Evolutionary conservation across 208 protist species (phyloP).

Genomic region (Plasmodiophora brassicae): DNA sequence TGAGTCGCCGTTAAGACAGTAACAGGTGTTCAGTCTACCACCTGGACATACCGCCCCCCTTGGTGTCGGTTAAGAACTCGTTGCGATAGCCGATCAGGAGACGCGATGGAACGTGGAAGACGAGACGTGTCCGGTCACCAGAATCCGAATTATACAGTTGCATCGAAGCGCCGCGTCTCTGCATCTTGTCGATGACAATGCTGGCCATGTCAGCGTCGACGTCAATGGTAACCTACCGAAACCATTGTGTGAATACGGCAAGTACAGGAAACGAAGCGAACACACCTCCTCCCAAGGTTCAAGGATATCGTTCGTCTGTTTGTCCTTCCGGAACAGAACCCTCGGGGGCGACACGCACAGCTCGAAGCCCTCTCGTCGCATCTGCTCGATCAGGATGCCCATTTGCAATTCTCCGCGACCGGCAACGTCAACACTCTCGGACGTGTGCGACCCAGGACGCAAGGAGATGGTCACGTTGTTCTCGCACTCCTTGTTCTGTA

Average conservation of each 20-base stretch:
- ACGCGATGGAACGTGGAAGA: slow-evolving; percentile 29
- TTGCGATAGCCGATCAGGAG: not conserved
- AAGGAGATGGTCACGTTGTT: not conserved
- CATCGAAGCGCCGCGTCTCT: not conserved
- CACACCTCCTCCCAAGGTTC: slow-evolving; percentile 23
- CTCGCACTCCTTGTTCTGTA: slow-evolving; percentile 15
- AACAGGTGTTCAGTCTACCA: not conserved
- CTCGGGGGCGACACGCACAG: not conserved
- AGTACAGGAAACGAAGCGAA: too few relatives aligned
- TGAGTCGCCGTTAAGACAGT: not conserved
- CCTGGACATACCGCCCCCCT: not conserved
- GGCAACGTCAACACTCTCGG: slow-evolving; percentile 1
- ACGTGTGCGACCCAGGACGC: not conserved
- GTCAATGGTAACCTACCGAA: slow-evolving; percentile 12
- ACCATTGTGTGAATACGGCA: too few relatives aligned
- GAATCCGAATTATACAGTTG: not conserved
- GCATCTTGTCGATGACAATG: not conserved
- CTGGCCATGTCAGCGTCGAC: not conserved
- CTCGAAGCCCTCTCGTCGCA: slow-evolving; percentile 18
- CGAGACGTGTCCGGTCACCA: not conserved
- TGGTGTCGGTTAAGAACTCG: slow-evolving; percentile 17
- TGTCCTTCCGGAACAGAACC: not conserved
- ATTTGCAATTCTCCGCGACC: not conserved
- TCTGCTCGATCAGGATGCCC: slow-evolving; percentile 28
- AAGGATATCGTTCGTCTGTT: not conserved